Evolutionary conservation across 2,329 filamentous ascomycete genomes (phyloP), one percentile per base, ranked within the genome.

Genomic region (Nemania abortiva): DNA sequence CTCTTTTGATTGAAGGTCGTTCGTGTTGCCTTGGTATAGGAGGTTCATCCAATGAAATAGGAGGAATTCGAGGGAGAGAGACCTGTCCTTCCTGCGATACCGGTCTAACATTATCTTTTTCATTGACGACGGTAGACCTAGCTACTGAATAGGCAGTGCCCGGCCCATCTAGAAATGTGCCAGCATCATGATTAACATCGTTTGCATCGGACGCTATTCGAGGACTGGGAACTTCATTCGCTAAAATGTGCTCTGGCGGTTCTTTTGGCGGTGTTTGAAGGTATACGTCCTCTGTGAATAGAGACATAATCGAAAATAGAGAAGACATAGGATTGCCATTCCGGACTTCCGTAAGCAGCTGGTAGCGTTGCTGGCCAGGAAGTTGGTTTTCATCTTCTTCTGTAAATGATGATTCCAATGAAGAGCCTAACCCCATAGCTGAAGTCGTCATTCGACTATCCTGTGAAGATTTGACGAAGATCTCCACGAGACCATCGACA

Each of bases 251-350:
- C 11, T 78, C 76, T 2, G 80, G 71, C 45, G 70, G 67, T n/a
- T 91, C 88, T 4, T 92, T 90, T n/a, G 91, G 89, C 0, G 91
- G 88, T 71, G 91, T 86, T 24, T 90, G 89, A 39, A 99, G 84
- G 72, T 92, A 92, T 62, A 99, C 90, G 76, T 98, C 95, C 79
- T 99, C 96, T 2, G 96, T 99, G 77, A 99, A 99, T 0, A 99
- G 85, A 1, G 95, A 97, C 81, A 99, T 89, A 73, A 99, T 97
- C 0, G 96, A 98, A 80, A 99, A 99, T 1, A 99, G 82, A 0
- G 96, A 99, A 5, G 96, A 99, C 95, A 99, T 98, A 0, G 97
- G 95, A 1, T 96, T 95, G 15, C 96, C 96, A 76, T 99, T 99
- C 77, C 96, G 97, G 62, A 99, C 95, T 81, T 99, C 97, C 0